phyloP scores from a whole-genome alignment of 202 grass and related monocot genomes.

The Setaria italica region DNA sequence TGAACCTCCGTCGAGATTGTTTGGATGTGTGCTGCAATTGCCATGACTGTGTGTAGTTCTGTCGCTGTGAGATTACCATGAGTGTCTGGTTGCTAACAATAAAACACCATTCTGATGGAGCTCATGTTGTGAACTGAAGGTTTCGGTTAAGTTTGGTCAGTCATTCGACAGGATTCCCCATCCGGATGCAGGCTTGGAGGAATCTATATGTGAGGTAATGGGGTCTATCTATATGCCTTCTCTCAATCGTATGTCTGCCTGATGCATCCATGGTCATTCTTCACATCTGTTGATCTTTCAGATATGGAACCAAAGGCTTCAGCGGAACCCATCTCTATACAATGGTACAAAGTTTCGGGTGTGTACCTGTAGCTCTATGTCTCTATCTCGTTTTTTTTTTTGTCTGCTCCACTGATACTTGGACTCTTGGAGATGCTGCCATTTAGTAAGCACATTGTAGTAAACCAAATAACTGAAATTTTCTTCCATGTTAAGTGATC shows the following conservation, averaged over 20 bases:
- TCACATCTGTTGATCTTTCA: constrained; percentile 30
- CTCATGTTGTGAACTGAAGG: constrained; percentile 53
- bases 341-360: constrained; percentile 84
- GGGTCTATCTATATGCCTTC: neutral
- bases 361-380: constrained; percentile 8
- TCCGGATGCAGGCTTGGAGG: constrained; percentile 69
- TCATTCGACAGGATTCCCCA: constrained; percentile 78
- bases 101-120: neutral
- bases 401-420: constrained; percentile 11
- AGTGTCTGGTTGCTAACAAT: neutral
- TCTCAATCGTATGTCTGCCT: neutral
- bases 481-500: neutral
- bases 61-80: neutral
- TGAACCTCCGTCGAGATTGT: neutral
- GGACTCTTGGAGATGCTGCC: neutral
- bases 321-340: constrained; percentile 66
- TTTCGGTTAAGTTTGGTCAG: constrained; percentile 65
- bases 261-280: neutral
- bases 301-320: constrained; percentile 75
- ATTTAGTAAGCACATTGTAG: neutral
- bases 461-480: neutral
- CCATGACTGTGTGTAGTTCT: neutral
- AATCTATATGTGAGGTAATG: constrained; percentile 68
- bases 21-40: neutral
- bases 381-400: neutral